These are phyloP conservation scores for Ilex paraguariensis DNA, from an alignment of 305 asterid species.

Conservation along the genomic window DNA sequence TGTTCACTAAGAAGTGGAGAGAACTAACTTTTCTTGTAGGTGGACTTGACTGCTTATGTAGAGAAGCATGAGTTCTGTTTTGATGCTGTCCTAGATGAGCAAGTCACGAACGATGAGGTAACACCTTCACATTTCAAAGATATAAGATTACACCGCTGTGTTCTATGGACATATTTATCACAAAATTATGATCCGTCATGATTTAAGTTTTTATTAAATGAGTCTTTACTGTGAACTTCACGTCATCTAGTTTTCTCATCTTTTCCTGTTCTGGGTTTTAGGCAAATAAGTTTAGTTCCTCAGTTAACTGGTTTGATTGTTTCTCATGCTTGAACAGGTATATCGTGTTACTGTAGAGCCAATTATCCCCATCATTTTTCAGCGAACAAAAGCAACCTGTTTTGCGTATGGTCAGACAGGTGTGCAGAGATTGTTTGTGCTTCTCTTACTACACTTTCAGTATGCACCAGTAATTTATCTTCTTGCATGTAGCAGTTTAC, in stretches of 20 bases:
- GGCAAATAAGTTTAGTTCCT: neutral
- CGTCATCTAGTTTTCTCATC: slow-evolving; percentile 2
- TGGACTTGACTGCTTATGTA: slow-evolving; percentile 97
- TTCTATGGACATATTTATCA: no score
- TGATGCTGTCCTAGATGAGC: slow-evolving; percentile 95
- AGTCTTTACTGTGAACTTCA: neutral
- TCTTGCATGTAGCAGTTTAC: neutral
- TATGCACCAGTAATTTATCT: neutral
- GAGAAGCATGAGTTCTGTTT: slow-evolving; percentile 98
- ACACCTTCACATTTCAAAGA: slow-evolving; percentile 4
- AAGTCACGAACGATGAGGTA: slow-evolving; percentile 97
- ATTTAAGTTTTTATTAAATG: no score
- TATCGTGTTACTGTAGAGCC: slow-evolving; percentile 94
- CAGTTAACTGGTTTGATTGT: no score
- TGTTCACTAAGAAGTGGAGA: neutral
- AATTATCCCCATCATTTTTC: slow-evolving; percentile 89
- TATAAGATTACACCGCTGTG: no score
- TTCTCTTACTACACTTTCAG: slow-evolving; percentile 8
- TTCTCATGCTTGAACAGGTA: slow-evolving; percentile 44
- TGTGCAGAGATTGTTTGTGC: slow-evolving; percentile 19
- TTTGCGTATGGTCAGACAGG: slow-evolving; percentile 99
- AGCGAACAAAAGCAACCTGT: slow-evolving; percentile 96
- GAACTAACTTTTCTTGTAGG: slow-evolving; percentile 52
- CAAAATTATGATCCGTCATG: no score
- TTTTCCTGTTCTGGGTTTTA: neutral